Conservation (phyloP, 495 filamentous ascomycete genomes). For the Staphylotrichum longicolle region DNA sequence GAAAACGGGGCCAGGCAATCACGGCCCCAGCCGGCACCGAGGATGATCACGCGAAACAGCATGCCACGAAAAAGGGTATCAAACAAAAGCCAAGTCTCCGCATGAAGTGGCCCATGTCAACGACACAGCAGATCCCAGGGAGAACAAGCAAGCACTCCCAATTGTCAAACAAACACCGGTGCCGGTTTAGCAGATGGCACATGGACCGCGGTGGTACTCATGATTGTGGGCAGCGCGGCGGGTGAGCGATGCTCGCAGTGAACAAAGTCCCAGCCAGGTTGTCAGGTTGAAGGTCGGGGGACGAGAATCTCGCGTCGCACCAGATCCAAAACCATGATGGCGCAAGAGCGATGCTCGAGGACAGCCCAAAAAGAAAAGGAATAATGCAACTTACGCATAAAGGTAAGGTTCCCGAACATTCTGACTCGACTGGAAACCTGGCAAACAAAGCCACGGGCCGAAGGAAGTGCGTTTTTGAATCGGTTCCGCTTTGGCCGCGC, state of each 20-base stretch:
- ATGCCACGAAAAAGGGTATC: neutral
- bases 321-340: neutral
- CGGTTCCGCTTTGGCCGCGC: conserved; percentile 3
- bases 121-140: neutral
- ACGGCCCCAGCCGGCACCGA: conserved; percentile 19
- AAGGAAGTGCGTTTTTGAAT: neutral
- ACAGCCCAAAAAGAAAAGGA: neutral
- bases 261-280: no score
- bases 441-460: neutral
- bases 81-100: conserved; percentile 8
- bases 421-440: neutral
- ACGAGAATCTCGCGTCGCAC: neutral
- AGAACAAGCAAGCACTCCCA: neutral
- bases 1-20: neutral
- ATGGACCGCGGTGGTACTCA: no score
- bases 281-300: neutral
- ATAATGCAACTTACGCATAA: conserved; percentile 35
- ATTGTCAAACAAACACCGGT: no score
- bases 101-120: conserved; percentile 12
- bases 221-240: no score
- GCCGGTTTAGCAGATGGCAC: no score
- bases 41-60: conserved; percentile 27
- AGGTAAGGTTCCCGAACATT: conserved; percentile 39
- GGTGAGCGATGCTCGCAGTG: no score
- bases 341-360: neutral